Base-by-base conservation (phyloP, 2,329 filamentous ascomycete species). In the Coniochaeta sp. region DNA sequence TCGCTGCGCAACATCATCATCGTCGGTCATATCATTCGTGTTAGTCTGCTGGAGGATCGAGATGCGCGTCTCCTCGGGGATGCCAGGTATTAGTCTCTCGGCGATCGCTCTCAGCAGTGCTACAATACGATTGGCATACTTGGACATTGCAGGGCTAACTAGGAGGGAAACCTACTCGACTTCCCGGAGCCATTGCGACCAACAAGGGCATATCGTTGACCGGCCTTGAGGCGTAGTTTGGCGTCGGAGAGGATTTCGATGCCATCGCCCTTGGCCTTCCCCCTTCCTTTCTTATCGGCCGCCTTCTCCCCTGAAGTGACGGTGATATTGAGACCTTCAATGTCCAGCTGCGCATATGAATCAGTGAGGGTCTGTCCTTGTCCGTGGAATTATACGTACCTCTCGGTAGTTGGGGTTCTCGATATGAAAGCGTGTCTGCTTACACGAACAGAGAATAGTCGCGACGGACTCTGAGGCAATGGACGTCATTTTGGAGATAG, bases 131-230 rank as follows among this genome's bases (percentile, higher is more conserved):
- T 28, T n/a, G 8, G 10, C 36, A 24, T 24, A 52, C n/a, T 4
- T 17, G 24, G 6, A 2, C 47, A 4, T 55, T 12, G 10, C 30
- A 38, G 14, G 28, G 26, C 17, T 30, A 14, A 6, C 28, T 30
- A 6, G 17, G 16, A 36, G 14, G 14, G 34, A 36, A 14, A 42
- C 80, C 71, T 73, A 88, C 86, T 93, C 4, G 89, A 93, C 70
- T 96, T 96, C 6, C 91, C 91, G 1, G 87, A 89, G 0, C 91
- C 91, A 73, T 96, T 96, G 7, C 89, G 81, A 0, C 91, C 91
- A 22, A 93, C 79, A 1, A 96, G 77, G 0, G 90, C 90, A 77
- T 96, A 96, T 62, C 89, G 81, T 54, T 86, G 79, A 0, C 89
- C 88, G 57, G 86, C 83, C 64, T 93, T 90, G 3, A 96, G 75